Evolutionary conservation across 1,284 basidiomycete genomes (phyloP).

Genomic region (Rhodotorula mucilaginosa): DNA sequence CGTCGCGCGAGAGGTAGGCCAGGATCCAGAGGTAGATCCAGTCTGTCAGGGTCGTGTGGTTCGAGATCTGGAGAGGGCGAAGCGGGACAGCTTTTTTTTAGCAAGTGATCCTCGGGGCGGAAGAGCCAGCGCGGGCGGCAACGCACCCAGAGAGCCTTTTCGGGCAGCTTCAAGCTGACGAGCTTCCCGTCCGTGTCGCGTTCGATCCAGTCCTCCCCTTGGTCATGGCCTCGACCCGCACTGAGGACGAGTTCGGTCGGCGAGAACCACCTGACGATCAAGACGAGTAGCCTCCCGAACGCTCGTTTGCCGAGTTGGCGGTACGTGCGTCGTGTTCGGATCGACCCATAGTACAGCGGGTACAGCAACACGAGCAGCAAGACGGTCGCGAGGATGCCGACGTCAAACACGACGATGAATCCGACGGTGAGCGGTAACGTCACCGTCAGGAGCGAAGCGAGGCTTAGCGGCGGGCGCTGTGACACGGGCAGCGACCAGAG

Average conservation of each 20-base stretch:
- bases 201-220: slow-evolving; percentile 49
- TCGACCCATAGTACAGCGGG: slow-evolving; percentile 4
- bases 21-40: slow-evolving; percentile 41
- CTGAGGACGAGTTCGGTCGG: slow-evolving; percentile 31
- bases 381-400: slow-evolving; percentile 23
- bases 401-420: slow-evolving; percentile 28
- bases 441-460: background rate
- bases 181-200: slow-evolving; percentile 59
- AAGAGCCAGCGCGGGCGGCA: slow-evolving; percentile 49
- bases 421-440: background rate
- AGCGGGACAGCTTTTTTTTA: background rate
- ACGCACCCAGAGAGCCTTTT: slow-evolving; percentile 57
- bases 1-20: slow-evolving; percentile 33
- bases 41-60: slow-evolving; percentile 38
- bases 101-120: too few relatives aligned
- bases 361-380: slow-evolving; percentile 16
- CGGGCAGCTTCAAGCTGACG: slow-evolving; percentile 65
- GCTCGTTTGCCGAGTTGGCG: slow-evolving; percentile 12
- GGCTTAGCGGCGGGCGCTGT: background rate
- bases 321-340: background rate
- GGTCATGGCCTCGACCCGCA: slow-evolving; percentile 52
- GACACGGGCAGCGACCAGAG: slow-evolving; percentile 20
- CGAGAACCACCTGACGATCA: slow-evolving; percentile 15
- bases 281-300: slow-evolving; percentile 22
- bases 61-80: slow-evolving; percentile 20